Evolutionary conservation across 495 filamentous ascomycete species (phyloP).

Genomic region (Cercophora scortea): DNA sequence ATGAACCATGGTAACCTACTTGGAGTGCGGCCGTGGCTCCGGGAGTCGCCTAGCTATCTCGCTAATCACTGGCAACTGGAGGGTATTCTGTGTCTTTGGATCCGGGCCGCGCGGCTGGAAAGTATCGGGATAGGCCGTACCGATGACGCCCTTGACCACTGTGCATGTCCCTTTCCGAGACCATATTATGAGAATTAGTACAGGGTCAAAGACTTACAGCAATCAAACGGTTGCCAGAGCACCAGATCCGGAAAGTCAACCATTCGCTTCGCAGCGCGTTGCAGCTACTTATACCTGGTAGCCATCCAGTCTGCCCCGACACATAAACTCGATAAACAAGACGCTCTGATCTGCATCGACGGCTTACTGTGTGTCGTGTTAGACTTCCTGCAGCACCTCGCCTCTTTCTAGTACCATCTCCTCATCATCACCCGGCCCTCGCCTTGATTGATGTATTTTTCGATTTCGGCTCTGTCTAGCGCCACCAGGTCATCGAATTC

Average conservation of each 20-base stretch:
- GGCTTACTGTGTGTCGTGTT: neutral
- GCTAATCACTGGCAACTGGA: neutral
- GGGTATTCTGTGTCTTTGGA: neutral
- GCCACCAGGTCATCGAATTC: neutral
- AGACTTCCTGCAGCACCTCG: neutral
- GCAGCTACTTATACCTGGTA: too few species aligned
- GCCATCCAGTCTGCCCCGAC: neutral
- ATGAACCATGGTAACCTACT: neutral
- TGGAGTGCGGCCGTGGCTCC: neutral
- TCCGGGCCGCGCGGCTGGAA: neutral
- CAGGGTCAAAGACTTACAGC: neutral
- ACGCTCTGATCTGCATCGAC: neutral
- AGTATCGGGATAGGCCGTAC: neutral
- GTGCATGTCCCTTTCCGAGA: too few species aligned
- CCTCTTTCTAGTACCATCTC: neutral
- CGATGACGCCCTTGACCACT: neutral
- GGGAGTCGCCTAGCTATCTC: neutral
- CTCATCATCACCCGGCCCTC: too few species aligned
- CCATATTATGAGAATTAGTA: too few species aligned
- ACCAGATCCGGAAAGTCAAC: neutral
- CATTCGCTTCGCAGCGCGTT: neutral
- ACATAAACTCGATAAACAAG: constrained; percentile 10
- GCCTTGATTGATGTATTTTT: too few species aligned
- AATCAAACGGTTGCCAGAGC: constrained; percentile 10
- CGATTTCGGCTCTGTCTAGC: too few species aligned